Evolutionary conservation across 176 grass and related monocot species (phyloP).

Genomic region (Triticum timopheevii): DNA sequence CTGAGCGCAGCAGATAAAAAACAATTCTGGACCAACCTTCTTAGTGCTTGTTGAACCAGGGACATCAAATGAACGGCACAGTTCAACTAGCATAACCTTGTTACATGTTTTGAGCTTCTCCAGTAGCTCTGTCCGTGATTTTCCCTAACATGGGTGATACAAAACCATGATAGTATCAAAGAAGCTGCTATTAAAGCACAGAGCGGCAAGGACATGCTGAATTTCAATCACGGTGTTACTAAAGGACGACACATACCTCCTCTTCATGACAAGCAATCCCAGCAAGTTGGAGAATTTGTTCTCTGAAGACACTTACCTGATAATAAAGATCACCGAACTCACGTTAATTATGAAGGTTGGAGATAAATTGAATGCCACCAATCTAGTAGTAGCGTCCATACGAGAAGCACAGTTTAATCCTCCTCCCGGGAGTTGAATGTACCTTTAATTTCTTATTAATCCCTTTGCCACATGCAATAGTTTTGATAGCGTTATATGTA

Average conservation of each 20-base stretch:
- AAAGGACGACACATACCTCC: constrained; percentile 24
- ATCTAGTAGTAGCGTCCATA: background rate
- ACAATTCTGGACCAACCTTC: constrained; percentile 36
- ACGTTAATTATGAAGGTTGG: constrained; percentile 4
- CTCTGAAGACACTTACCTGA: constrained; percentile 43
- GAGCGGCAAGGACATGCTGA: background rate
- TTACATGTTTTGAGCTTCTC: constrained; percentile 40
- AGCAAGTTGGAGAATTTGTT: constrained; percentile 40
- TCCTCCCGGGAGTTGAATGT: background rate
- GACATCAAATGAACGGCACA: constrained; percentile 40
- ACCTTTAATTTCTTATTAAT: background rate
- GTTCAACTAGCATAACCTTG: constrained; percentile 22
- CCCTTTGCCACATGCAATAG: constrained; percentile 5
- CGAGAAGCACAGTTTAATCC: background rate
- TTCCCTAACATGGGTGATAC: constrained; percentile 36
- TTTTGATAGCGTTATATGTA: constrained; percentile 1
- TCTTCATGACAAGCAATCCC: constrained; percentile 22
- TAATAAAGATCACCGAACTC: background rate
- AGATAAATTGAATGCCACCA: background rate
- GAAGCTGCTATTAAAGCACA: background rate
- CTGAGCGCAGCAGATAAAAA: constrained; percentile 16
- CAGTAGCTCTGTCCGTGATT: constrained; percentile 28
- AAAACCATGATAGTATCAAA: constrained; percentile 17
- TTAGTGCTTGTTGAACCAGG: constrained; percentile 38
- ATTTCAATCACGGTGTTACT: background rate